A percentile compares a stretch with the other conserved stretches of the same genome.
Evolutionary conservation across 331 rosid genomes (phyloP).

Genomic region (Cydonia oblonga): DNA sequence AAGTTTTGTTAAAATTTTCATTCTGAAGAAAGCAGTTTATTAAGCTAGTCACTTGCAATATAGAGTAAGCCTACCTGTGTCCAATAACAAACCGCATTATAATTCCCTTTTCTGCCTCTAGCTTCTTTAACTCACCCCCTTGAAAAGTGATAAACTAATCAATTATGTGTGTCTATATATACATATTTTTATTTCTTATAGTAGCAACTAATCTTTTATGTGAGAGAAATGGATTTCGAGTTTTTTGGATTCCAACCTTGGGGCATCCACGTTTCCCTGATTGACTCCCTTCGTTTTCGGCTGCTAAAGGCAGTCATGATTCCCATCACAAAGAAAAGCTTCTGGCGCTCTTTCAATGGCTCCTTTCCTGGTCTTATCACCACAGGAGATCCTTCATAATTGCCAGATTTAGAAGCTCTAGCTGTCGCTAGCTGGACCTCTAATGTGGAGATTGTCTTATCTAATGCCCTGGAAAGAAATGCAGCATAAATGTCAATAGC

Average conservation of each 20-base stretch:
- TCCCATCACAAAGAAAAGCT: constrained; percentile 62
- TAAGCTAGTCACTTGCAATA: background rate
- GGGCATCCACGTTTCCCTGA: constrained; percentile 68
- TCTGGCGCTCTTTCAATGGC: constrained; percentile 30
- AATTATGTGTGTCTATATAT: background rate
- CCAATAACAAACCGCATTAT: constrained; percentile 50
- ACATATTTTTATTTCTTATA: background rate
- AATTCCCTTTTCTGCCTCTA: constrained; percentile 46
- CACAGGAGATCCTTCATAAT: constrained; percentile 29
- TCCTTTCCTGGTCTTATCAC: constrained; percentile 15
- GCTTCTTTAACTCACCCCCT: constrained; percentile 33
- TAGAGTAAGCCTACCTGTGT: constrained; percentile 27
- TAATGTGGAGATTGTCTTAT: constrained; percentile 44
- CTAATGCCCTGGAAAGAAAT: constrained; percentile 33
- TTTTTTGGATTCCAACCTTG: constrained; percentile 19
- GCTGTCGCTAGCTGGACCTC: constrained; percentile 55
- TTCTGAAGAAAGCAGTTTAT: background rate
- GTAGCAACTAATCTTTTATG: background rate
- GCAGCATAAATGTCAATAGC: background rate
- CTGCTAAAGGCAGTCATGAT: constrained; percentile 57
- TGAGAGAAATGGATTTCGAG: background rate
- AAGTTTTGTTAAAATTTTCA: background rate
- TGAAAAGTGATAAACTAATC: background rate
- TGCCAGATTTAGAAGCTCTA: constrained; percentile 33
- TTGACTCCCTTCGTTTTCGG: constrained; percentile 55